Percentiles rank a stretch among this genome's conserved stretches.
phyloP scores from a whole-genome alignment of 2,329 filamentous ascomycete species.

The Penicillium olsonii region DNA sequence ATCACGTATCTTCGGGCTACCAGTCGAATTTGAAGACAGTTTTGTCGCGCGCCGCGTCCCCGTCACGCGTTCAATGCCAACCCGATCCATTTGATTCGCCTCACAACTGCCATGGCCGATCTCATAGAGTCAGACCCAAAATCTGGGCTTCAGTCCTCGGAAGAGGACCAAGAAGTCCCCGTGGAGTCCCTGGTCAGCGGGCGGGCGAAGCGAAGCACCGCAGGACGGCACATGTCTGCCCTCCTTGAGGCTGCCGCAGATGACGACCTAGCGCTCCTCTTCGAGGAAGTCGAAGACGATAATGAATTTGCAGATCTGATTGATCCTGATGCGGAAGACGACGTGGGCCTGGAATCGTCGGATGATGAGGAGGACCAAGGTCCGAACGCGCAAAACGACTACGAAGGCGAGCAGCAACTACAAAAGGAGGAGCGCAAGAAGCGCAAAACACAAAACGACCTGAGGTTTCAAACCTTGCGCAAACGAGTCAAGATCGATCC shows the following conservation, averaged over 20 bases:
- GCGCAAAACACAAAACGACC: slow-evolving; percentile 74
- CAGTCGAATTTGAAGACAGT: background rate
- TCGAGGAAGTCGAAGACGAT: slow-evolving; percentile 74
- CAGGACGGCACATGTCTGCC: slow-evolving; percentile 79
- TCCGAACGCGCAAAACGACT: slow-evolving; percentile 57
- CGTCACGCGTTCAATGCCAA: slow-evolving; percentile 6
- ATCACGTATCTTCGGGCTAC: background rate
- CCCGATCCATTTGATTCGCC: slow-evolving; percentile 1
- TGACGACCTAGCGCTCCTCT: slow-evolving; percentile 60
- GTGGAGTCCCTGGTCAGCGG: slow-evolving; percentile 38
- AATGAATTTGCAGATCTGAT: slow-evolving; percentile 64
- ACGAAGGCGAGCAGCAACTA: slow-evolving; percentile 85
- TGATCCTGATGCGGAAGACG: slow-evolving; percentile 60
- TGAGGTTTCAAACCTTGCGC: slow-evolving; percentile 57
- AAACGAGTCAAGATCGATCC: slow-evolving; percentile 76
- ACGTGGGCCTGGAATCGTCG: slow-evolving; percentile 83
- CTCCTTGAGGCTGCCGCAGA: slow-evolving; percentile 77
- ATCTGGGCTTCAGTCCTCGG: slow-evolving; percentile 28
- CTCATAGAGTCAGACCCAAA: slow-evolving; percentile 32
- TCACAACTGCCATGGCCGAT: slow-evolving; percentile 16
- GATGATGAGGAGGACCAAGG: slow-evolving; percentile 79
- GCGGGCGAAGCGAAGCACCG: slow-evolving; percentile 74
- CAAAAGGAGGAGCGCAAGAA: slow-evolving; percentile 78
- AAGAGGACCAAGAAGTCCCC: slow-evolving; percentile 22
- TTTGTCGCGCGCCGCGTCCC: slow-evolving; percentile 1